Evolutionary conservation across 768 basidiomycete species (phyloP).

Genomic region (Agrocybe pediades): DNA sequence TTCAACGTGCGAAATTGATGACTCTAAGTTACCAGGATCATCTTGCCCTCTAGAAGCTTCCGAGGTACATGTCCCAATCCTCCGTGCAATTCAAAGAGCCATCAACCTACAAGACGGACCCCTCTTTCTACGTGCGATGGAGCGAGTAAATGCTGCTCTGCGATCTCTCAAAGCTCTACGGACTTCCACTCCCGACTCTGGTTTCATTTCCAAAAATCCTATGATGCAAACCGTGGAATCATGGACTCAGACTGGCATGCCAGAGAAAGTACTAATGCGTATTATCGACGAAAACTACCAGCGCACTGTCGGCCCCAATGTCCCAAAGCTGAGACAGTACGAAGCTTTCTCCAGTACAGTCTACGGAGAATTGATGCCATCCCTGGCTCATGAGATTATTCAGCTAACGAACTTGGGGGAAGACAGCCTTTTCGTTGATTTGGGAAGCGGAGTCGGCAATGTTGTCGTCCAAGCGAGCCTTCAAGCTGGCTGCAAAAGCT

Average conservation of each 20-base stretch:
- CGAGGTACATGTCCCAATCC: conserved; percentile 30
- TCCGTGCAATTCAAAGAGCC: conserved; percentile 70
- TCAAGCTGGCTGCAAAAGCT: conserved; percentile 76
- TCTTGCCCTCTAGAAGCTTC: conserved; percentile 23
- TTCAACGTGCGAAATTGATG: conserved; percentile 30
- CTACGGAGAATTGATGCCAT: conserved; percentile 89
- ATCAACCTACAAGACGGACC: conserved; percentile 73
- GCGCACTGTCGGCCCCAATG: conserved; percentile 87
- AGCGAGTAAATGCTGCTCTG: conserved; percentile 62
- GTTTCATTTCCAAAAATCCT: conserved; percentile 43
- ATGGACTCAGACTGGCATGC: conserved; percentile 60
- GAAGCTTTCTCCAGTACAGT: conserved; percentile 82
- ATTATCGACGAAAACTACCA: conserved; percentile 93
- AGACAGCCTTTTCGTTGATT: conserved; percentile 74
- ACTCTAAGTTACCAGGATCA: conserved; percentile 31
- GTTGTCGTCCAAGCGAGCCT: conserved; percentile 81
- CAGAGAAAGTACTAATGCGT: conserved; percentile 66
- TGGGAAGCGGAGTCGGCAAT: conserved; percentile 88
- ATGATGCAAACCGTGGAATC: conserved; percentile 47
- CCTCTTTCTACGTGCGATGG: conserved; percentile 64
- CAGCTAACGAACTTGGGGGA: conserved; percentile 55
- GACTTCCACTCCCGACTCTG: conserved; percentile 52
- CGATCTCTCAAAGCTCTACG: conserved; percentile 66
- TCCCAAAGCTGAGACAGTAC: conserved; percentile 80
- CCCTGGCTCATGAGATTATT: conserved; percentile 75